Percentiles rank a stretch among this genome's conserved stretches.
Evolutionary conservation across 371 early-diverging fungal genomes (phyloP).

Genomic region (Mortierella sp.): DNA sequence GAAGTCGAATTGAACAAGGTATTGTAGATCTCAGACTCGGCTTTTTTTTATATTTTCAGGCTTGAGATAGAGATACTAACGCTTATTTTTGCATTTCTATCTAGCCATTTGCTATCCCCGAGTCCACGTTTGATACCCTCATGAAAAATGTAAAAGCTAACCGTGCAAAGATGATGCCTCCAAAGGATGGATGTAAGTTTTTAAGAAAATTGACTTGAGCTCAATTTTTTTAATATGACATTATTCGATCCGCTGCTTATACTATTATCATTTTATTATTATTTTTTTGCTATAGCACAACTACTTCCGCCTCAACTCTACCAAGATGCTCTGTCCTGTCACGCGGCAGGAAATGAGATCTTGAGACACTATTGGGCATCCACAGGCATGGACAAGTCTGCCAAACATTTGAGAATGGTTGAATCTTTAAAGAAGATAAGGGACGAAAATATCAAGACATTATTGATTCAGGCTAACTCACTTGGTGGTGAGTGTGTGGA

Average conservation of each 20-base stretch:
- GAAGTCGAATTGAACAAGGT: slow-evolving; percentile 44
- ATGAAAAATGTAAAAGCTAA: slow-evolving; percentile 49
- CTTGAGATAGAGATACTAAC: neutral
- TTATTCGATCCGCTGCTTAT: neutral
- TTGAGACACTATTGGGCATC: slow-evolving; percentile 77
- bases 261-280: neutral
- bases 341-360: slow-evolving; percentile 73
- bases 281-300: slow-evolving; percentile 28
- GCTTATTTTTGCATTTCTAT: neutral
- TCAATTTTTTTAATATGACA: neutral
- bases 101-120: slow-evolving; percentile 40
- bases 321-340: slow-evolving; percentile 65
- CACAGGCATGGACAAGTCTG: slow-evolving; percentile 62
- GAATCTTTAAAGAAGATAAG: slow-evolving; percentile 65
- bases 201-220: neutral
- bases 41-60: neutral
- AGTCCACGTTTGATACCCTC: slow-evolving; percentile 32
- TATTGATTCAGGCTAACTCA: slow-evolving; percentile 46
- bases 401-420: slow-evolving; percentile 68
- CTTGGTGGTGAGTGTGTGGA: slow-evolving; percentile 25
- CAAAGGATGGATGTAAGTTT: slow-evolving; percentile 53
- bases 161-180: slow-evolving; percentile 53
- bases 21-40: neutral
- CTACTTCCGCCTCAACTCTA: slow-evolving; percentile 61
- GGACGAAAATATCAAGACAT: slow-evolving; percentile 62